phyloP scores from a whole-genome alignment of 768 basidiomycete species.

The Rhizopogon rudus region DNA sequence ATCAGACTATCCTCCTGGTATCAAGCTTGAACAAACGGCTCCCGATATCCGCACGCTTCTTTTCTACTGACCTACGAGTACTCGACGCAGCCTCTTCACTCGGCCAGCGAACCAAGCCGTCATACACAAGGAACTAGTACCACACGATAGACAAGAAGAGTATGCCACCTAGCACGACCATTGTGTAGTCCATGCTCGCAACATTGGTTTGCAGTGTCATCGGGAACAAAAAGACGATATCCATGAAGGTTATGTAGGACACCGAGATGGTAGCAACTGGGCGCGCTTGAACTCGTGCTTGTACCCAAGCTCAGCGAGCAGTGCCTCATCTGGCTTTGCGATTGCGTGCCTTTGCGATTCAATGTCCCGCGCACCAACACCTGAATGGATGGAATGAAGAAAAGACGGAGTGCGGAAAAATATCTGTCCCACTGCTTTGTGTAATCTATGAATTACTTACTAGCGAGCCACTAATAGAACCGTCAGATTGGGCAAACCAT shows the following conservation, averaged over 20 bases:
- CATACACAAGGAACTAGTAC: constrained; percentile 60
- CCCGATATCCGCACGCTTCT: too few species aligned
- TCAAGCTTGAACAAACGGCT: too few species aligned
- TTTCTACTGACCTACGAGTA: too few species aligned
- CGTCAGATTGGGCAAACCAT: too few species aligned
- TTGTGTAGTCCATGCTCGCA: constrained; percentile 7
- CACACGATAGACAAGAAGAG: constrained; percentile 46
- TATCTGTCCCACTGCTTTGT: too few species aligned
- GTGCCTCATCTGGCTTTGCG: constrained; percentile 12
- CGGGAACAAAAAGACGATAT: constrained; percentile 61
- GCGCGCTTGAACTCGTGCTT: constrained; percentile 33
- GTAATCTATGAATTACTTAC: too few species aligned
- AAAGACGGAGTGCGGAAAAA: too few species aligned
- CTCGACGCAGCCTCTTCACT: too few species aligned
- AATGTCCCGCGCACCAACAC: background rate
- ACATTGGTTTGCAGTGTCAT: constrained; percentile 38
- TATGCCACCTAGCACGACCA: constrained; percentile 50
- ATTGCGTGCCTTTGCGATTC: background rate
- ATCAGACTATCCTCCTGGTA: too few species aligned
- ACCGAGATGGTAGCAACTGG: constrained; percentile 6
- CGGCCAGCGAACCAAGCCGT: too few species aligned
- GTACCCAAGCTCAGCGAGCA: constrained; percentile 18
- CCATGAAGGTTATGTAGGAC: constrained; percentile 62
- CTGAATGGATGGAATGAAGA: too few species aligned
- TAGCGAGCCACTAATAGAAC: too few species aligned